Base-by-base conservation (phyloP, 1,284 basidiomycete species). In the Boletus semigastroideus region DNA sequence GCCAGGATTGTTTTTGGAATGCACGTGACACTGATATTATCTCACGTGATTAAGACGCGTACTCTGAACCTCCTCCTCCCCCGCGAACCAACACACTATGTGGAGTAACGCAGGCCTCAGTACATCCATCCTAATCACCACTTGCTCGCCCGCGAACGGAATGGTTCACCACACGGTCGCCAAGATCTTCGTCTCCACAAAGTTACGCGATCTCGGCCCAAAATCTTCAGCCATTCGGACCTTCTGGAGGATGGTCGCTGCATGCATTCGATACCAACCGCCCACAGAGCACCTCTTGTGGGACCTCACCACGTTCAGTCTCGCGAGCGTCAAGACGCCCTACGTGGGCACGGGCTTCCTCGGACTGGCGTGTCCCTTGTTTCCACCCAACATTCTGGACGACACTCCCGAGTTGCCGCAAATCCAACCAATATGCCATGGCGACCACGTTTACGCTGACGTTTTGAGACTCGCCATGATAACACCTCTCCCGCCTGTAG, bases 101-200 rank as follows among this genome's bases (percentile, higher is more conserved):
- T 66, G 59, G 62, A 64, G 38, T 10, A 64, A 64, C 51, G 62
- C 62, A 41, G 62, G 62, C 2, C 62, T 64, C 1, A 67, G 64
- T 42, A 67, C 65, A 33, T 62, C 54, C 4, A 34, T 67, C 36
- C 65, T 67, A 46, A 64, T 66, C 17, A 66, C 63, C 5, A 46
- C 54, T 6, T 8, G 16, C 30, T 53, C 62, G 2, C 63, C 65
- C 1, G 63, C 65, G 10, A 64, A 64, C 31, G 62, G 62, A 43
- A 64, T 67, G 62, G 40, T 64, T 36, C 63, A 67, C 19, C 62
- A 66, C 36, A 48, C 53, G 14, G 52, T 67, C 17, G 65, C 65
- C 34, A 62, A 45, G 31, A 66, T 50, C 39, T 67, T 64, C 20
- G 53, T 67, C 28, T 58, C 62, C 3, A 64, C 62, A 37, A 67